These are phyloP conservation scores for Mycena floridula DNA, from an alignment of 768 basidiomycete genomes.

Conservation along the genomic window DNA sequence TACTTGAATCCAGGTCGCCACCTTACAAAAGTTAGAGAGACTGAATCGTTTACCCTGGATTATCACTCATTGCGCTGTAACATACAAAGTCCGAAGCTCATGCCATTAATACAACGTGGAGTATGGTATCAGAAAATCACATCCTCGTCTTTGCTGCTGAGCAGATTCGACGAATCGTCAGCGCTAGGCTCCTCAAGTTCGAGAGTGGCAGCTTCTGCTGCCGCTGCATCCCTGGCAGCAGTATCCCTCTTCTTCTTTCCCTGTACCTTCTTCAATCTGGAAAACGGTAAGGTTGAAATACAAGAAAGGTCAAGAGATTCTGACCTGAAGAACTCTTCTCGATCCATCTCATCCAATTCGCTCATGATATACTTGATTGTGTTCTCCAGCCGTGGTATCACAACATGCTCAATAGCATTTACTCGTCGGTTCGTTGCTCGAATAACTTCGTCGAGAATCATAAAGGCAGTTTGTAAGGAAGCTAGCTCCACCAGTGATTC, in stretches of 20 bases:
- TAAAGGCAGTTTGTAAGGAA: constrained; percentile 95
- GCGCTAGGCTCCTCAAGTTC: constrained; percentile 28
- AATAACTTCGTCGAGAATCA: constrained; percentile 97
- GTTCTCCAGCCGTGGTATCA: constrained; percentile 93
- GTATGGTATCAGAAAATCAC: constrained; percentile 79
- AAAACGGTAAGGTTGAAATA: constrained; percentile 1
- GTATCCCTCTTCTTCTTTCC: constrained; percentile 92
- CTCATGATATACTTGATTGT: constrained; percentile 98
- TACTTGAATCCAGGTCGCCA: too few relatives aligned
- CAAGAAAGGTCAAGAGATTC: background rate
- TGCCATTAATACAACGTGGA: too few relatives aligned
- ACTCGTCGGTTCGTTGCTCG: constrained; percentile 98
- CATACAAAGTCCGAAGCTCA: too few relatives aligned
- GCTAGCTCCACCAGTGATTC: constrained; percentile 97
- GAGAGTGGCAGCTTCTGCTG: constrained; percentile 21
- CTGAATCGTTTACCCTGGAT: too few relatives aligned
- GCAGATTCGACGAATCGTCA: constrained; percentile 50
- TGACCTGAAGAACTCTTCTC: constrained; percentile 87
- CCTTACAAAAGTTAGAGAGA: too few relatives aligned
- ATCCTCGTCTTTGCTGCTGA: constrained; percentile 86
- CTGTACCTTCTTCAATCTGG: constrained; percentile 92
- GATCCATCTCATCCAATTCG: constrained; percentile 98
- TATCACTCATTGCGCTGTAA: too few relatives aligned
- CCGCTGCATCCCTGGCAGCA: constrained; percentile 28
- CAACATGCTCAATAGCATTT: constrained; percentile 96